Base-by-base conservation (phyloP, 2,329 filamentous ascomycete species). In the Aspergillus hortae region DNA sequence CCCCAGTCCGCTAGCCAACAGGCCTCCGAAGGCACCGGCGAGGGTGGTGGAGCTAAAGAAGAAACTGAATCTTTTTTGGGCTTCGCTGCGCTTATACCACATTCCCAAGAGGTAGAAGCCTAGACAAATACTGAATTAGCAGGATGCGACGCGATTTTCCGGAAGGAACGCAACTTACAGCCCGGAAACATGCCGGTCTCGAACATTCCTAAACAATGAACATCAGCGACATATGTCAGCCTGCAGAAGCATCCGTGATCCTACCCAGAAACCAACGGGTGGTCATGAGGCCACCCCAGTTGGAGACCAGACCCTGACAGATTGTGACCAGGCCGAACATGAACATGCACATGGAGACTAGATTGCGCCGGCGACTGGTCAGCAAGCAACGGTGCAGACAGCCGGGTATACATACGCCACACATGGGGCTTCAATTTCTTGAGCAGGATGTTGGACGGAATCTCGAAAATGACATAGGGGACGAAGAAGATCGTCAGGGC, bases 21-120 rank as follows among this genome's bases (percentile, higher is more conserved):
- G 72, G 15, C 83, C 83, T 45, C 84, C 82, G 55, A 86, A 86
- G 1, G 83, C 82, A 43, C 83, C 82, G 2, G 83, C 82, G 1
- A 84, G 73, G 1, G 80, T 82, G 1, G 83, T 82, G 6, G 79
- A 89, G 64, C 83, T 86, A 77, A 97, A 97, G 79, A 97, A 97
- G 77, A 97, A 92, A 14, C 86, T 89, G 74, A 92, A 96, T 27
- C 94, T 85, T 64, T 90, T 90, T 72, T 97, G 92, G 2, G 92
- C 90, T 73, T 97, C 94, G 42, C 79, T 78, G 54, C 92, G 84
- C 54, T 86, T 85, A 63, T 97, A 99, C 91, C 72, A 74, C 86
- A 92, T 92, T 52, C 89, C 85, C 55, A 91, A 85, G 6, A 92
- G 74, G 64, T 91, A 81, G 61, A 76, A 75, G 43, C 45, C 50